Conservation (phyloP, 176 grass and related monocot species). For the Carex scoparia region DNA sequence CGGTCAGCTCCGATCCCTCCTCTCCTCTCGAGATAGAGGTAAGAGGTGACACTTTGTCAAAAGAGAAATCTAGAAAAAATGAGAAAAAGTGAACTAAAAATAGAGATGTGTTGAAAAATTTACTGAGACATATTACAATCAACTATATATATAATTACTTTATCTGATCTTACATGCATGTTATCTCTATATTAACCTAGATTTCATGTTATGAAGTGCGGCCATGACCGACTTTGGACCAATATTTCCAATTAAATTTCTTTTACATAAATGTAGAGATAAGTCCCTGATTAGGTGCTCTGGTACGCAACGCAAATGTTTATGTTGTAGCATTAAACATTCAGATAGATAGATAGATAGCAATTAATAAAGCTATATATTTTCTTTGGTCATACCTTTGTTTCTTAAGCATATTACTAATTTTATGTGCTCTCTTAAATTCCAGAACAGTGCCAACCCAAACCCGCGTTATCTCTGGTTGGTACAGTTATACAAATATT, state of each 20-base stretch:
- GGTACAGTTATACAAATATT: conserved; percentile 24
- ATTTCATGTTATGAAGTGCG: not conserved
- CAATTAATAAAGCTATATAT: conserved; percentile 8
- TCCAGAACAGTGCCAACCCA: conserved; percentile 18
- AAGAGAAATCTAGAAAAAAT: too few species aligned
- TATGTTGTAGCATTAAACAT: not conserved
- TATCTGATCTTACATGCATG: not conserved
- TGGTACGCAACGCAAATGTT: not conserved
- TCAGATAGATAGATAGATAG: not conserved
- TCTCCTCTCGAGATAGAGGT: too few species aligned
- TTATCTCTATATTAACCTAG: not conserved
- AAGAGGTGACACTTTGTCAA: too few species aligned
- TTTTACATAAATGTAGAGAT: not conserved
- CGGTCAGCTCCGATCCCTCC: too few species aligned
- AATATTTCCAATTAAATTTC: not conserved
- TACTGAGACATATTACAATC: too few species aligned
- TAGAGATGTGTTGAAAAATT: too few species aligned
- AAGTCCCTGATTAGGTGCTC: not conserved
- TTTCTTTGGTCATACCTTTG: conserved; percentile 5
- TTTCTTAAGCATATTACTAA: not conserved
- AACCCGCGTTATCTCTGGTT: conserved; percentile 19
- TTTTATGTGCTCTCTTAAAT: not conserved
- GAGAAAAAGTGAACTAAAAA: too few species aligned
- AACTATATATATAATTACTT: not conserved
- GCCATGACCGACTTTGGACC: not conserved